Percentiles rank a stretch among this genome's conserved stretches.
These are phyloP conservation scores for Lachnellula hyalina DNA, from an alignment of 2,329 filamentous ascomycete species.

Conservation along the genomic window DNA sequence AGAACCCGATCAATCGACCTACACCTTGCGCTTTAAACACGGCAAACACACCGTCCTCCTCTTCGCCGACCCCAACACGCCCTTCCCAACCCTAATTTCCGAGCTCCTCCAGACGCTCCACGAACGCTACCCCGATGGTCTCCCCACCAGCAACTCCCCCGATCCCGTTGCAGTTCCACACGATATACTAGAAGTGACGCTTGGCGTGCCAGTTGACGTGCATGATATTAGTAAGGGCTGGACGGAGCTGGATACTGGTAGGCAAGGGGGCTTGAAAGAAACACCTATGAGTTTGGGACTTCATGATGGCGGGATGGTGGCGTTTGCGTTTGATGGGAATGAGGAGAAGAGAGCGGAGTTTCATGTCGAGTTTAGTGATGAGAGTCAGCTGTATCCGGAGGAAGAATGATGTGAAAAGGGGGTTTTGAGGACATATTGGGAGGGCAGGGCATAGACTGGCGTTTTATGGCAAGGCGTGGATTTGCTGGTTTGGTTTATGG, in stretches of 20 bases:
- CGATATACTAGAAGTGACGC: conserved; percentile 37
- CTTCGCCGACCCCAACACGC: conserved; percentile 53
- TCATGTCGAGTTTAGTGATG: conserved; percentile 19
- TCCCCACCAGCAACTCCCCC: conserved; percentile 34
- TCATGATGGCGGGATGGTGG: conserved; percentile 35
- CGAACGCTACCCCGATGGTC: conserved; percentile 51
- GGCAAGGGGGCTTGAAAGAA: conserved; percentile 31
- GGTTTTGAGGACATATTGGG: background rate
- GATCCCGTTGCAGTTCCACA: conserved; percentile 33
- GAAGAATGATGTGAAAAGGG: conserved; percentile 6
- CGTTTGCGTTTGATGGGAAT: conserved; percentile 35
- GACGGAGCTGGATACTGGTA: conserved; percentile 35
- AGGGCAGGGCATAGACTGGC: background rate
- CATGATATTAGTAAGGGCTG: conserved; percentile 46
- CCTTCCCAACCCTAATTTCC: conserved; percentile 51
- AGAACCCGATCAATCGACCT: conserved; percentile 42
- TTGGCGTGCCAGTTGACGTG: conserved; percentile 42
- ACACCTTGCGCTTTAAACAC: conserved; percentile 68
- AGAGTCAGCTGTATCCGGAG: conserved; percentile 22
- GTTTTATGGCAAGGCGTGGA: background rate
- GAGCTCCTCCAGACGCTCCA: conserved; percentile 54
- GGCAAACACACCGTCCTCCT: conserved; percentile 66
- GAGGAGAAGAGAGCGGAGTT: conserved; percentile 14
- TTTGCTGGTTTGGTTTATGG: no score
- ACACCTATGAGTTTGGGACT: conserved; percentile 33